phyloP scores from a whole-genome alignment of 306 rosid species.

The Prunus salicina region DNA sequence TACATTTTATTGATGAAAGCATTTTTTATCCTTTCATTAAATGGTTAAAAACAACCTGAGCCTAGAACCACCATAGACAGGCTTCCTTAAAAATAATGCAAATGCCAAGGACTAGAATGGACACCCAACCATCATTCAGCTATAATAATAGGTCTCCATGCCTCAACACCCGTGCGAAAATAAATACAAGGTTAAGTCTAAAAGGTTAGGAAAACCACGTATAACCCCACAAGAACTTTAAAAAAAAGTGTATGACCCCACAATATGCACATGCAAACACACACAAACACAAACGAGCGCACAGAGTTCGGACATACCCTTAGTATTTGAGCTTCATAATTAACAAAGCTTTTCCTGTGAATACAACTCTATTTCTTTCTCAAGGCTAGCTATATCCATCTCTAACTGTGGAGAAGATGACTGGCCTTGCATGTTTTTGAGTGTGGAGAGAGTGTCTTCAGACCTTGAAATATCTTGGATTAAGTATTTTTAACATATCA shows the following conservation, averaged over 20 bases:
- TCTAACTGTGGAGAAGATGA: slow-evolving; percentile 58
- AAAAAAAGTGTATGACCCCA: not conserved
- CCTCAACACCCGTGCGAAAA: not conserved
- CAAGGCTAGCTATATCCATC: slow-evolving; percentile 72
- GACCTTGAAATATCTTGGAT: slow-evolving; percentile 79
- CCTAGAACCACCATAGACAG: not conserved
- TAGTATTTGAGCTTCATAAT: slow-evolving; percentile 82
- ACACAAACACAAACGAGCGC: not conserved
- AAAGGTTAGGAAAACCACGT: not conserved
- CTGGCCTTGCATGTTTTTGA: slow-evolving; percentile 69
- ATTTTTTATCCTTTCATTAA: not conserved
- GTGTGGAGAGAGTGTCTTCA: slow-evolving; percentile 84
- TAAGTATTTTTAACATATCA: slow-evolving; percentile 14
- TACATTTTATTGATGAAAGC: not conserved
- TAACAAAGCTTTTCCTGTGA: slow-evolving; percentile 82
- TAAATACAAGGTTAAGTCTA: not conserved
- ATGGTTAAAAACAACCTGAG: not conserved
- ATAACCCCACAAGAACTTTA: not conserved
- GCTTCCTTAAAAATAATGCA: not conserved
- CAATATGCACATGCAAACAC: not conserved
- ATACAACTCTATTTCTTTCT: slow-evolving; percentile 78
- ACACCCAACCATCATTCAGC: slow-evolving; percentile 1
- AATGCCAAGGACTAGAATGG: not conserved
- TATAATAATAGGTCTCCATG: not conserved
- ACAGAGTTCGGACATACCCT: slow-evolving; percentile 48